Conservation (phyloP, 148 eudicot genomes). For the Fagopyrum homotropicum region DNA sequence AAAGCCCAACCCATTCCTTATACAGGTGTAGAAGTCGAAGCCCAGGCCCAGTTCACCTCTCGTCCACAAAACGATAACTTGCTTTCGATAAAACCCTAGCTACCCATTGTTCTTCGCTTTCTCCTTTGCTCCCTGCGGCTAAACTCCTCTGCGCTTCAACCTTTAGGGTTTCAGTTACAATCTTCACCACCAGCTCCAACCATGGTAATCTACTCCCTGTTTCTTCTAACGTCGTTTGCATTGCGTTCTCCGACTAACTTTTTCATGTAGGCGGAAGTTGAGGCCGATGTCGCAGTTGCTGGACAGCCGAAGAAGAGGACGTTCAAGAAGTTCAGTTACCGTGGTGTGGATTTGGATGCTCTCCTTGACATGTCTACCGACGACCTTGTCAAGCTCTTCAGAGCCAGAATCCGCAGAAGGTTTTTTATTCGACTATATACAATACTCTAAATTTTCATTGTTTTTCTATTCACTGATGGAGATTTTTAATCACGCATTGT, state of each 20-base stretch:
- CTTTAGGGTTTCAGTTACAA: slow-evolving; percentile 6
- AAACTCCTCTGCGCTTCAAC: neutral
- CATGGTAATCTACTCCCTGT: neutral
- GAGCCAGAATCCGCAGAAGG: slow-evolving; percentile 52
- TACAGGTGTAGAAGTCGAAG: neutral
- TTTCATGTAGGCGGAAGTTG: slow-evolving; percentile 31
- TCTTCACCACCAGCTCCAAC: neutral
- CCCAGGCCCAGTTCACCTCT: neutral
- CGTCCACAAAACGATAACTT: neutral
- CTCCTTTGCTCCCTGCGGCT: neutral
- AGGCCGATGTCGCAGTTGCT: slow-evolving; percentile 19
- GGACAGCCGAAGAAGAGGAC: slow-evolving; percentile 46
- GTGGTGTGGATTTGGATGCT: slow-evolving; percentile 47
- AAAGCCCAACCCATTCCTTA: neutral
- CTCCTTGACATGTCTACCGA: slow-evolving; percentile 48
- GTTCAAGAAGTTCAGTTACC: slow-evolving; percentile 51
- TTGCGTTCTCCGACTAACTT: neutral
- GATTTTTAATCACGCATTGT: neutral
- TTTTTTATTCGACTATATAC: neutral
- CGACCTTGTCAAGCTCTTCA: slow-evolving; percentile 42
- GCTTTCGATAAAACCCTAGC: slow-evolving; percentile 6
- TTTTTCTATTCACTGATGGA: neutral
- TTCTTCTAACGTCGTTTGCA: neutral
- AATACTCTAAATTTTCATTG: neutral
- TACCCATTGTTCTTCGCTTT: no score